Percentiles rank a stretch among this genome's conserved stretches.
Conservation (phyloP, 371 early-diverging fungal genomes). For the Haplosporangium sp. region DNA sequence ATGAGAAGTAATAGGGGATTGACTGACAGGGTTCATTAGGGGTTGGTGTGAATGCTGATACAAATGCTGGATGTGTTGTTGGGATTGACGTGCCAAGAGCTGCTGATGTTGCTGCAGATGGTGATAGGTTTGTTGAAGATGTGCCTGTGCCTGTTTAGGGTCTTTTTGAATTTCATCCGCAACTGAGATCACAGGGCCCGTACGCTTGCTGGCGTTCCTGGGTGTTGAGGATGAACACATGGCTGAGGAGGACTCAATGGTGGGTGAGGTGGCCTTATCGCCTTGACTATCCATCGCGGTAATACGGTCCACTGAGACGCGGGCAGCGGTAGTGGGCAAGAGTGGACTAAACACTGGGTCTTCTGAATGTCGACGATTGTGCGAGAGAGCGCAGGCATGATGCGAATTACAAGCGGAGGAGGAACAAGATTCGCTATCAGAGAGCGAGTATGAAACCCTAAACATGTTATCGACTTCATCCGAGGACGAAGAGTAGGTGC, state of each 20-base stretch:
- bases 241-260: constrained; percentile 12
- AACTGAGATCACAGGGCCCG: neutral
- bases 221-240: constrained; percentile 19
- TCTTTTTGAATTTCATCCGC: too few species aligned
- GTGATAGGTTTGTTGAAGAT: neutral
- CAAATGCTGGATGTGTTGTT: neutral
- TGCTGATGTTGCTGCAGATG: constrained; percentile 18
- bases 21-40: neutral
- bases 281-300: constrained; percentile 5
- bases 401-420: constrained; percentile 14
- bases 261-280: neutral
- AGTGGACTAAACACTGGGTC: constrained; percentile 15
- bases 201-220: constrained; percentile 9
- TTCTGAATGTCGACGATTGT: neutral
- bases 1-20: too few species aligned
- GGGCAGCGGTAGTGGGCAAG: constrained; percentile 30
- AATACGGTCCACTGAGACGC: constrained; percentile 35
- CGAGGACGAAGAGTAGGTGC: constrained; percentile 24
- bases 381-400: neutral
- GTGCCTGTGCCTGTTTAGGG: too few species aligned
- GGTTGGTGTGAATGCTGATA: constrained; percentile 6
- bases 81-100: neutral
- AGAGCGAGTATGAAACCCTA: constrained; percentile 9
- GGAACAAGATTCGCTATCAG: constrained; percentile 4
- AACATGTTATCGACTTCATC: neutral